Evolutionary conservation across 2,329 filamentous ascomycete genomes (phyloP).

Genomic region (Fusarium napiforme): DNA sequence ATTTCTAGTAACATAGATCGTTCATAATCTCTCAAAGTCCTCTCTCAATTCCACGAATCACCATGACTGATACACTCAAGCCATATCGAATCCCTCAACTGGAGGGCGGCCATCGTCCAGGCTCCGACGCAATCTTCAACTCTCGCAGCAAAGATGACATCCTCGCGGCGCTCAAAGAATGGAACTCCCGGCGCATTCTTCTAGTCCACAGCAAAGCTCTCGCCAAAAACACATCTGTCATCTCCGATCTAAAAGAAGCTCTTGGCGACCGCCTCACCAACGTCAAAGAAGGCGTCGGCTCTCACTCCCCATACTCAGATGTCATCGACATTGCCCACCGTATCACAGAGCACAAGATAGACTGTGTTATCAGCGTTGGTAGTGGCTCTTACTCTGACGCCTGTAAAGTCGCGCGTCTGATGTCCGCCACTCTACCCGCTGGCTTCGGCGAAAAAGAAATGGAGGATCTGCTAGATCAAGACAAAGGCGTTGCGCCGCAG

Average conservation of each 20-base stretch:
- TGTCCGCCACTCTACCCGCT: neutral
- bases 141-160: slow-evolving; percentile 12
- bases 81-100: slow-evolving; percentile 11
- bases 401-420: slow-evolving; percentile 14
- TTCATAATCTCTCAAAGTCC: neutral
- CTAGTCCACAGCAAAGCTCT: slow-evolving; percentile 18
- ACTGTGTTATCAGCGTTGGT: neutral
- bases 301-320: slow-evolving; percentile 10
- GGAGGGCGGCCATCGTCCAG: slow-evolving; percentile 3
- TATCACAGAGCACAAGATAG: neutral
- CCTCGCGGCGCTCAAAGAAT: neutral
- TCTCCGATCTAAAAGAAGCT: neutral
- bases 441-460: slow-evolving; percentile 7
- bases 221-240: neutral
- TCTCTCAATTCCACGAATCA: neutral
- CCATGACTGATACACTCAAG: neutral
- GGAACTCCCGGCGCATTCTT: neutral
- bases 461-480: slow-evolving; percentile 8
- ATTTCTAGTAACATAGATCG: fast-evolving
- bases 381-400: slow-evolving; percentile 22
- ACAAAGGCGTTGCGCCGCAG: neutral
- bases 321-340: slow-evolving; percentile 10
- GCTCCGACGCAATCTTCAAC: slow-evolving; percentile 18
- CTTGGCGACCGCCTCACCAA: neutral
- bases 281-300: slow-evolving; percentile 12